Evolutionary conservation across 345 rosid genomes (phyloP).

Genomic region (Eucalyptus sp.): DNA sequence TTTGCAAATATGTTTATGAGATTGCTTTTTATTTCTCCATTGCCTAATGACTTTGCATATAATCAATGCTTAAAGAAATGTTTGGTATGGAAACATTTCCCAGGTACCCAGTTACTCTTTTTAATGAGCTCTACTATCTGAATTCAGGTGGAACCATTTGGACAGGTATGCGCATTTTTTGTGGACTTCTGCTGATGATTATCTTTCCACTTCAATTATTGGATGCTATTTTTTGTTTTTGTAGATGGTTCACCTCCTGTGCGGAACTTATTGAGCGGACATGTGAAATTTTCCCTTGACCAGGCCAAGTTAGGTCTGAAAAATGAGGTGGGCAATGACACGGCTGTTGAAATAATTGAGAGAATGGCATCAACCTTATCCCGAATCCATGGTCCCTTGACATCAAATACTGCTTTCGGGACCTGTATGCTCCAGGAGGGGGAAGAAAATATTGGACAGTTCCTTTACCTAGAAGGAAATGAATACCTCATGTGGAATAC

Average conservation of each 20-base stretch:
- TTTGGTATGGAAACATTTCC: not conserved
- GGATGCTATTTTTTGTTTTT: not conserved
- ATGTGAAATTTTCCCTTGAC: constrained; percentile 69
- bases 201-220: not conserved
- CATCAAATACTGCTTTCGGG: constrained; percentile 76
- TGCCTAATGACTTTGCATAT: not conserved
- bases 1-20: not conserved
- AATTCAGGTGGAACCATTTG: constrained; percentile 88
- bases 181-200: not conserved
- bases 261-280: constrained; percentile 52
- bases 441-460: constrained; percentile 93
- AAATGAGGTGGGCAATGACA: constrained; percentile 19
- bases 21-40: not conserved
- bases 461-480: constrained; percentile 82
- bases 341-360: constrained; percentile 53
- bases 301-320: constrained; percentile 26
- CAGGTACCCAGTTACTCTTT: constrained; percentile 84
- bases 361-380: constrained; percentile 59
- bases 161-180: constrained; percentile 37
- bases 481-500: constrained; percentile 98
- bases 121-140: constrained; percentile 90
- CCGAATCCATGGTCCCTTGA: constrained; percentile 47
- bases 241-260: constrained; percentile 75
- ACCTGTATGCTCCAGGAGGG: constrained; percentile 75
- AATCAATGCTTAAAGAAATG: not conserved